These are phyloP conservation scores for Arthrinium puccinioides DNA, from an alignment of 2,329 filamentous ascomycete species.

Conservation along the genomic window DNA sequence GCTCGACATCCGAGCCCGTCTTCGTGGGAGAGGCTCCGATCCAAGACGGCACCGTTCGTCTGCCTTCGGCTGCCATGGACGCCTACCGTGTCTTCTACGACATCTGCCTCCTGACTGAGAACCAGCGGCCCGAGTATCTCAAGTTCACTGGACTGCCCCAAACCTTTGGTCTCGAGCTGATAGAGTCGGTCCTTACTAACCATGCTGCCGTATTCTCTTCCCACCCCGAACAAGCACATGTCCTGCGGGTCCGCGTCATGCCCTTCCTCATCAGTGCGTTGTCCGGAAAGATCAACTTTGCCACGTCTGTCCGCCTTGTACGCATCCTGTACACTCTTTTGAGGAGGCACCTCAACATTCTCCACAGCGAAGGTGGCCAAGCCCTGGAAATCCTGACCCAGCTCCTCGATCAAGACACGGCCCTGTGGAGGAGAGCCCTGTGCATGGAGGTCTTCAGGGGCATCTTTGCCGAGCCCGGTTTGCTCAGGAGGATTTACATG, in stretches of 20 bases:
- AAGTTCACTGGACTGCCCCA: conserved; percentile 71
- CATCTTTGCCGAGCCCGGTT: conserved; percentile 72
- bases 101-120: conserved; percentile 79
- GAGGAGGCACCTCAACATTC: conserved; percentile 65
- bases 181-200: conserved; percentile 83
- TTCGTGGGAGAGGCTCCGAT: conserved; percentile 61
- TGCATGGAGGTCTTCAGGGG: conserved; percentile 88
- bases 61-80: conserved; percentile 74
- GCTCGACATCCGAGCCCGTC: conserved; percentile 44
- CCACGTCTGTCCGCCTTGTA: conserved; percentile 73
- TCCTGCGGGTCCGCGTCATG: conserved; percentile 71
- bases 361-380: conserved; percentile 75
- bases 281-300: conserved; percentile 71
- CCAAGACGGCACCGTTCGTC: conserved; percentile 55
- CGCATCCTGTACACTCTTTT: conserved; percentile 79
- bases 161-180: conserved; percentile 81
- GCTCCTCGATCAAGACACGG: conserved; percentile 78
- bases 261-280: conserved; percentile 74
- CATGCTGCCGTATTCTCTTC: conserved; percentile 72
- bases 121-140: conserved; percentile 75
- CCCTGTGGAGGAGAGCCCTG: conserved; percentile 78
- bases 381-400: conserved; percentile 76
- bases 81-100: conserved; percentile 86
- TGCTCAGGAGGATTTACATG: conserved; percentile 73
- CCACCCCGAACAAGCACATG: conserved; percentile 74